These are phyloP conservation scores for Leccinum disarticulatum DNA, from an alignment of 768 basidiomycete genomes.

Conservation along the genomic window DNA sequence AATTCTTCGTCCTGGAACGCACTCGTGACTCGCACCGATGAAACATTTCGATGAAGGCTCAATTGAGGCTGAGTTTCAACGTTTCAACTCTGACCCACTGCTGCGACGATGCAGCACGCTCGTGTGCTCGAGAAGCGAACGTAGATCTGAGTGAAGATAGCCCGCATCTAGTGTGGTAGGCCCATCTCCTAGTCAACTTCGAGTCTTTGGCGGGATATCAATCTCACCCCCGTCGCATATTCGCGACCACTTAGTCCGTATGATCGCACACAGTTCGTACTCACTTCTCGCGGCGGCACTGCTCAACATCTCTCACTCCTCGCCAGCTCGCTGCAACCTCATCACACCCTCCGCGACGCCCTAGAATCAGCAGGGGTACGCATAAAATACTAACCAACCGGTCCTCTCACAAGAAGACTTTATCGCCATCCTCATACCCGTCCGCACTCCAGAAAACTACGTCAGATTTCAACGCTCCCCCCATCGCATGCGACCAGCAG, in stretches of 20 bases:
- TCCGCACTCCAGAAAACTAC: constrained; percentile 82
- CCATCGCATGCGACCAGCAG: constrained; percentile 19
- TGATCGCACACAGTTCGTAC: constrained; percentile 67
- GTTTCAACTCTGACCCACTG: no score
- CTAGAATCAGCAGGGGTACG: constrained; percentile 66
- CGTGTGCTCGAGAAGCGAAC: no score
- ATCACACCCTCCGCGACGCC: constrained; percentile 66
- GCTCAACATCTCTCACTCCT: constrained; percentile 68
- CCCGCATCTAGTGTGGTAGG: no score
- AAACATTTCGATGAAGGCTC: background rate
- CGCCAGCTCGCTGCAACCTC: constrained; percentile 61
- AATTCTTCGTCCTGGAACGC: background rate
- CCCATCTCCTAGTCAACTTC: no score
- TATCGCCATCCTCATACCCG: constrained; percentile 73
- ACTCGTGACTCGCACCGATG: background rate
- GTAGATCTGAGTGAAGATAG: no score
- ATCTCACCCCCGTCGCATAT: no score
- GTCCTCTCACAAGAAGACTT: constrained; percentile 90
- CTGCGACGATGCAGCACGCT: no score
- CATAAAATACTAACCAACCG: constrained; percentile 64
- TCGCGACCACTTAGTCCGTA: no score
- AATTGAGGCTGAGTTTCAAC: no score
- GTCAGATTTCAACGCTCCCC: constrained; percentile 28
- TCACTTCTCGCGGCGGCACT: constrained; percentile 67
- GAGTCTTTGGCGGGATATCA: no score